Evolutionary conservation across 2,329 filamentous ascomycete species (phyloP), one percentile per base, ranked within the genome.

Genomic region (Teratosphaeria pseudoeucalypti): DNA sequence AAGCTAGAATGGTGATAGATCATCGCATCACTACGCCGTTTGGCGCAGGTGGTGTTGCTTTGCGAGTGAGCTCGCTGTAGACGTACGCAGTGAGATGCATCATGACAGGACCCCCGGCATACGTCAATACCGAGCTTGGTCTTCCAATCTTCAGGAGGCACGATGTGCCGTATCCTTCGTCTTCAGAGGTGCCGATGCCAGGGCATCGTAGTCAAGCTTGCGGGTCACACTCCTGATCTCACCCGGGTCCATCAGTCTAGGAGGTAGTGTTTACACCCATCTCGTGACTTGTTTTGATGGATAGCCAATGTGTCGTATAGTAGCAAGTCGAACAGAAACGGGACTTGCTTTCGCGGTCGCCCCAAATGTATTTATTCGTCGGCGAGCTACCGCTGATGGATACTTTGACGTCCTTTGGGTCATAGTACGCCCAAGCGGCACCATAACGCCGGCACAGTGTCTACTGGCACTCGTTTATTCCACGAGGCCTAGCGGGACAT

Each of bases 381-480:
- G 55, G 53, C 14, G 49, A 39, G 29, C 34, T 32, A 12, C 49
- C 34, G 34, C 56, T 37, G 14, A 34, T 53, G 54, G 47, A 34
- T 11, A 60, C 29, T 23, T 60, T 53, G 55, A 58, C 27, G 47
- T 62, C 62, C 10, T 62, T 53, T 9, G 58, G 26, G 16, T 65
- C 47, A 58, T 69, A 69, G 62, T 70, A 69, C 11, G 39, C 64
- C 67, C 68, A 70, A 14, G 62, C 64, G 34, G 66, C 67, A 19
- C 57, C 68, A 60, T 70, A 67, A 53, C 67, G 66, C 10, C 68
- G 59, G 60, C 68, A 70, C 57, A 70, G 61, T 23, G 65, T 64
- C 60, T 67, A 70, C 60, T 65, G 68, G 54, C 67, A 70, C 54
- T 62, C 60, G 52, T 68, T 68, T 65, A 65, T 59, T 14, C 65